Evolutionary conservation across 1,139 yeast species (phyloP).

Genomic region (Pichia sp.): DNA sequence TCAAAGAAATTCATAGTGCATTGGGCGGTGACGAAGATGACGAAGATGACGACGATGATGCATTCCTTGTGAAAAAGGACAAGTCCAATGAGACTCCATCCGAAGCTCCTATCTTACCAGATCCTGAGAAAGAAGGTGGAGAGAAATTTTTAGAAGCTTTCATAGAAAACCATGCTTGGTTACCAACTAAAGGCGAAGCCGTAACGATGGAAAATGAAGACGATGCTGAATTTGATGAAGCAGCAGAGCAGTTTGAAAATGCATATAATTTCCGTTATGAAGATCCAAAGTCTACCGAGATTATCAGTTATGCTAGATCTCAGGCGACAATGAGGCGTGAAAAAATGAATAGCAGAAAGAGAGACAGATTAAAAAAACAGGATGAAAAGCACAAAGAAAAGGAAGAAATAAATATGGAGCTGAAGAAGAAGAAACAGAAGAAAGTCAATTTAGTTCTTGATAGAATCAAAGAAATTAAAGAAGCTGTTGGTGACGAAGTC

Average conservation of each 20-base stretch:
- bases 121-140: slow-evolving; percentile 51
- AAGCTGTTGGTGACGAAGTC: slow-evolving; percentile 75
- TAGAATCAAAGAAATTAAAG: slow-evolving; percentile 65
- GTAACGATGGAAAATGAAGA: slow-evolving; percentile 44
- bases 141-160: slow-evolving; percentile 67
- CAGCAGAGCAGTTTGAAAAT: slow-evolving; percentile 83
- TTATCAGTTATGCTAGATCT: slow-evolving; percentile 92
- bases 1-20: slow-evolving; percentile 68
- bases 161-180: slow-evolving; percentile 79
- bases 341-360: slow-evolving; percentile 65
- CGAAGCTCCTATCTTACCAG: slow-evolving; percentile 40
- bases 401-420: slow-evolving; percentile 47
- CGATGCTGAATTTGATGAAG: slow-evolving; percentile 85
- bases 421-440: slow-evolving; percentile 64
- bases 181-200: slow-evolving; percentile 46
- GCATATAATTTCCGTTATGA: slow-evolving; percentile 95
- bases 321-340: slow-evolving; percentile 89
- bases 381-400: slow-evolving; percentile 46
- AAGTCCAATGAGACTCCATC: slow-evolving; percentile 10
- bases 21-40: slow-evolving; percentile 41
- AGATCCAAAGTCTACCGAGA: slow-evolving; percentile 84
- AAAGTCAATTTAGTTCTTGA: slow-evolving; percentile 75
- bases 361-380: slow-evolving; percentile 67
- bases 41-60: slow-evolving; percentile 40
- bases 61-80: slow-evolving; percentile 48